phyloP scores from a whole-genome alignment of 805 yeast species.

The Grigorovia yakushimaensis region DNA sequence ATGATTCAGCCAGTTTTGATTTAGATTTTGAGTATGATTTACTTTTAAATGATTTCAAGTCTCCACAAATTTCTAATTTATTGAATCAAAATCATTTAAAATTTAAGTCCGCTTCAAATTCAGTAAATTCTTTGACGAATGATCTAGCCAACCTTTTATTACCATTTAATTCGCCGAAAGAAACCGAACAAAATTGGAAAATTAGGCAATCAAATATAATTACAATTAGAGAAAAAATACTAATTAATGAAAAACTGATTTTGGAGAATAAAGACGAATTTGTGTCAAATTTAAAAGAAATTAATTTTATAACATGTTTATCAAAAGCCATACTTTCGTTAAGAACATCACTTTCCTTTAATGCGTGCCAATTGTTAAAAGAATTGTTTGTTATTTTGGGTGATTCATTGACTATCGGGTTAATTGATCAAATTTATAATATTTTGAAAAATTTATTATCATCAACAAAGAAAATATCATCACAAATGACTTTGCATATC shows the following conservation, averaged over 20 bases:
- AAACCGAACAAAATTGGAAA: constrained; percentile 84
- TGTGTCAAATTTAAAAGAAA: constrained; percentile 23
- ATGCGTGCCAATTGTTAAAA: constrained; percentile 68
- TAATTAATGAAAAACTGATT: constrained; percentile 49
- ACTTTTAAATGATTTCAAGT: constrained; percentile 11
- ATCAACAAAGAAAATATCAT: constrained; percentile 32
- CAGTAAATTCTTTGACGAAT: constrained; percentile 13
- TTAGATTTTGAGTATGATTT: constrained; percentile 14
- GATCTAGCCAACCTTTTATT: constrained; percentile 21
- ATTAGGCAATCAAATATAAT: constrained; percentile 53
- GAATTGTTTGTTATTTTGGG: constrained; percentile 37
- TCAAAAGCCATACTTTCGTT: constrained; percentile 60
- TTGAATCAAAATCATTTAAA: constrained; percentile 1
- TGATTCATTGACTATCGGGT: constrained; percentile 20
- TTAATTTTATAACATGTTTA: constrained; percentile 48
- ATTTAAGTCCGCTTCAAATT: constrained; percentile 1
- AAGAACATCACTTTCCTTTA: constrained; percentile 70
- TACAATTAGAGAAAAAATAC: constrained; percentile 38
- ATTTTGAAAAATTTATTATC: constrained; percentile 28
- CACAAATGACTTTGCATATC: constrained; percentile 30
- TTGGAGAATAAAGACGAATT: constrained; percentile 31
- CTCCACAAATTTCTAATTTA: constrained; percentile 9
- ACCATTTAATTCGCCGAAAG: constrained; percentile 55
- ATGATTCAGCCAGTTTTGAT: constrained; percentile 10
- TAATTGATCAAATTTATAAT: constrained; percentile 29